Evolutionary conservation across 768 basidiomycete genomes (phyloP).

Genomic region (Boletellus emodensis): DNA sequence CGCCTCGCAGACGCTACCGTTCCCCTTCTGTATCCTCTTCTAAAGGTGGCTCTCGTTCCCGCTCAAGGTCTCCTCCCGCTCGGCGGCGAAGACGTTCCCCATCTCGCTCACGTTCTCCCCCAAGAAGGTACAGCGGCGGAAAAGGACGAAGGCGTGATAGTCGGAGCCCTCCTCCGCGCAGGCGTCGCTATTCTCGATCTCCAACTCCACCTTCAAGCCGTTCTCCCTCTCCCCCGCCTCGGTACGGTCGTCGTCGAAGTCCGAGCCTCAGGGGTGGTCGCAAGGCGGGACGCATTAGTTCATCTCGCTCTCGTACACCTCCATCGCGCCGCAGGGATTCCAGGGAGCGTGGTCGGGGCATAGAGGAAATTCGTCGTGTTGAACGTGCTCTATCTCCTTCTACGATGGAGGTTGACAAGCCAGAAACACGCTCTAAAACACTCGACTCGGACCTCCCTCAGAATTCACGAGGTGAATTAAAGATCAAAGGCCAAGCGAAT

Average conservation of each 20-base stretch:
- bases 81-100: slow-evolving; percentile 36
- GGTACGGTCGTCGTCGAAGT: slow-evolving; percentile 45
- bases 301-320: slow-evolving; percentile 36
- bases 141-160: slow-evolving; percentile 27
- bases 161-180: slow-evolving; percentile 32
- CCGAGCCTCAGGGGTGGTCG: slow-evolving; percentile 33
- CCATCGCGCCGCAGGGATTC: slow-evolving; percentile 32
- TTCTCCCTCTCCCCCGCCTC: slow-evolving; percentile 30
- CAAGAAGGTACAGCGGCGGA: slow-evolving; percentile 18
- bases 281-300: slow-evolving; percentile 24
- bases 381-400: slow-evolving; percentile 27
- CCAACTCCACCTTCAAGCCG: slow-evolving; percentile 48
- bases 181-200: slow-evolving; percentile 45
- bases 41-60: slow-evolving; percentile 37
- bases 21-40: slow-evolving; percentile 35
- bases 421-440: slow-evolving; percentile 20
- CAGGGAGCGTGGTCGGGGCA: slow-evolving; percentile 20
- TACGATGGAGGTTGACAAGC: slow-evolving; percentile 22
- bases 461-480: slow-evolving; percentile 48
- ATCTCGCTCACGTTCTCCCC: slow-evolving; percentile 29
- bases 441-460: slow-evolving; percentile 30
- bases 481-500: slow-evolving; percentile 72
- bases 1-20: slow-evolving; percentile 26
- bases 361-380: slow-evolving; percentile 16
- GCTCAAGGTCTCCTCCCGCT: slow-evolving; percentile 39